Conservation (phyloP, 352 stramenopile genomes). For the Halophytophthora batemanensis region DNA sequence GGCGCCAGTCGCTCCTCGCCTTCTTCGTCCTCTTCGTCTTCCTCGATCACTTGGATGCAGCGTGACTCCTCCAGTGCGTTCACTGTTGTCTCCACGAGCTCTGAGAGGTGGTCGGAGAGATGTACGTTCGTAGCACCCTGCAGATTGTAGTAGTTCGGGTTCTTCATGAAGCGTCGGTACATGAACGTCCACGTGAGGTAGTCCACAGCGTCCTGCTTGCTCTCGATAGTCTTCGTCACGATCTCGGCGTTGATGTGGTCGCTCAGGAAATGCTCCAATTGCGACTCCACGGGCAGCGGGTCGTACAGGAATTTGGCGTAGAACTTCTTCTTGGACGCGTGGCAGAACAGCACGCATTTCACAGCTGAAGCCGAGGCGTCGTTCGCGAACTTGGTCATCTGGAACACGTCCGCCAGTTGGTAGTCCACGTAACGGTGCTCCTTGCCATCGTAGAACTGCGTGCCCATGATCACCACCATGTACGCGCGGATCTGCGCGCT, state of each 20-base stretch:
- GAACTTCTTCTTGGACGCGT: slow-evolving; percentile 97
- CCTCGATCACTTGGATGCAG: slow-evolving; percentile 95
- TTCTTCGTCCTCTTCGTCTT: slow-evolving; percentile 67
- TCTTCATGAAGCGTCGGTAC: slow-evolving; percentile 98
- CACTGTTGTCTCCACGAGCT: slow-evolving; percentile 97
- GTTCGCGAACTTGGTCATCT: slow-evolving; percentile 95
- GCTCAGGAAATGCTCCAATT: slow-evolving; percentile 97
- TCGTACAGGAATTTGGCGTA: slow-evolving; percentile 99
- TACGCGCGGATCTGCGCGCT: slow-evolving; percentile 76
- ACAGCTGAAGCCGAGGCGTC: slow-evolving; percentile 41
- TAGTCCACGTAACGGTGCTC: slow-evolving; percentile 97
- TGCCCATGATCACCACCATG: slow-evolving; percentile 97
- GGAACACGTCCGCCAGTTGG: slow-evolving; percentile 94
- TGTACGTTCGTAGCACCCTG: slow-evolving; percentile 89
- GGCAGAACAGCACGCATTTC: slow-evolving; percentile 96
- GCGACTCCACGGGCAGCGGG: slow-evolving; percentile 98
- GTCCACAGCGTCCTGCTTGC: slow-evolving; percentile 98
- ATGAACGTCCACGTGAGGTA: slow-evolving; percentile 99
- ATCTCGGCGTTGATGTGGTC: slow-evolving; percentile 99
- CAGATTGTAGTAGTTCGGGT: slow-evolving; percentile 99
- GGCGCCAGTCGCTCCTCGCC: slow-evolving; percentile 89
- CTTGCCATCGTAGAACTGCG: slow-evolving; percentile 96
- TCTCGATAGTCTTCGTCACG: slow-evolving; percentile 97
- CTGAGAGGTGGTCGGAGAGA: slow-evolving; percentile 98
- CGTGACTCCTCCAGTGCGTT: slow-evolving; percentile 96